Evolutionary conservation across 441 rosid genomes (phyloP), one percentile per base, ranked within the genome.

Genomic region (Capsella rubella): DNA sequence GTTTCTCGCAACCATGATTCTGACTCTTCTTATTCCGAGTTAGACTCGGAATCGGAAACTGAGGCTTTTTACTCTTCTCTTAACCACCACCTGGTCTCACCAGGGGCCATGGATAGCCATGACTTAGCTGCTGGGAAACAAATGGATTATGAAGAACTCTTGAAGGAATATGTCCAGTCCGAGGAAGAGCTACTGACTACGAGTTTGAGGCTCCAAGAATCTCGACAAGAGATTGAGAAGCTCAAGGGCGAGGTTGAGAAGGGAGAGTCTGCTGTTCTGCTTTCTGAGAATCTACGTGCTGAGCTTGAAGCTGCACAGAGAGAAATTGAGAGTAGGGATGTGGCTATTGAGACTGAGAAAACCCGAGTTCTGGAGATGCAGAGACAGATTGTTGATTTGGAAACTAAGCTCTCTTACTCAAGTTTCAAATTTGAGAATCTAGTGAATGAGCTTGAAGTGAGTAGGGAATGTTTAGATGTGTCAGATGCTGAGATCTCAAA

Each of bases 31-130:
- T 80, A 85, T 11, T 81, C 84, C 10, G 84, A 84, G 43, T 86
- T 91, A 5, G 96, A 91, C 70, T 89, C 94, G 9, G 97, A 91
- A 63, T 89, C 94, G 8, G 97, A 91, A 65, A 80, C 89, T 0
- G 95, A 90, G 59, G 84, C 86, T 58, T 81, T 72, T 79, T 81
- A 77, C 68, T 72, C 87, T 65, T 85, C 91, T 61, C 78, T 82
- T 60, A 78, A 85, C 32, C 69, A 82, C 58, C 84, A 76, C 45
- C 67, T 77, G 42, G 76, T 76, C 76, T 72, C 86, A 15, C 79
- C 83, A 16, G 35, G 78, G 56, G 53, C 65, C 54, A 70, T 51
- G 55, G 79, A 78, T 69, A 78, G 57, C 67, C 81, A 67, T 46
- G 79, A 65, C 50, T 43, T 43, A 8, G 50, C 67, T 11, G 51